Evolutionary conservation across 176 grass and related monocot species (phyloP), one percentile per base, ranked within the genome.

Genomic region (Canna indica): DNA sequence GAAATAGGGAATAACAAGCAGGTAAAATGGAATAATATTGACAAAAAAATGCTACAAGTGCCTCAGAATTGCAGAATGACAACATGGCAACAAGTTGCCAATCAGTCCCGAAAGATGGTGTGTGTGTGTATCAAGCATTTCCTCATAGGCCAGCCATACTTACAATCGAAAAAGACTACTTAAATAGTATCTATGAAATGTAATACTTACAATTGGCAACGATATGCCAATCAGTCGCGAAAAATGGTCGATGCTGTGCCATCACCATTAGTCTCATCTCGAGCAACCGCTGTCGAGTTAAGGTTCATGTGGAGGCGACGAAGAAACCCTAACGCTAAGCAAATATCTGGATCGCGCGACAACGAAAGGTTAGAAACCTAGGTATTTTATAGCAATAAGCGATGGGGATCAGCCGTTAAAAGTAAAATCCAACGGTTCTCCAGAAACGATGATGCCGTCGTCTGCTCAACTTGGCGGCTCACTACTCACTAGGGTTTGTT

Each of bases 51-150:
- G 18, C 3, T 24, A 36, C 2, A 1, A 65, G n/a, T 10, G 63
- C 16, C 63, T 66, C 63, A 39, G 63, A 66, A 66, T 66, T 41
- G 63, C 34, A 66, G 63, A 66, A 41, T 44, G 8, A 11, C 63
- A 65, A 3, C 62, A 65, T 24, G 34, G 63, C 63, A 20, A 26
- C 3, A 39, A 12, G 35, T 24, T 4, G 63, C 63, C 63, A 24
- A 66, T 66, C 63, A 66, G 63, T 66, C 62, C 62, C 35, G 18
- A 66, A 66, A 25, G 63, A 41, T 66, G 63, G 63, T 66, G 63
- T 60, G 27, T n/a, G n/a, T 25, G 18, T 39, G 1, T 13, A 13
- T 38, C 34, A 66, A 39, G 63, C 33, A 38, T 25, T 39, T 66
- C 63, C 15, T 66, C 63, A 41, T 5, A 66, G 63, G 63, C 63